These are phyloP conservation scores for Triticum aestivum DNA, from an alignment of 176 grass and related monocot species.

Conservation along the genomic window IWGSC_CS_RefSeq_v2.1 NC_057794.1:566593337-566593836, in stretches of 20 bases:
- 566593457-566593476: not conserved
- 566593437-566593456: not conserved
- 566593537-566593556: not conserved
- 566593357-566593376: conserved; percentile 34
- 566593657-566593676: too few relatives aligned
- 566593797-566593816: too few relatives aligned
- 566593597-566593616: too few relatives aligned
- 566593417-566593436: not conserved
- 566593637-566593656: not conserved
- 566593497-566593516: not conserved
- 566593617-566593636: not conserved
- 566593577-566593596: not conserved
- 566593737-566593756: too few relatives aligned
- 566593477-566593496: conserved; percentile 16
- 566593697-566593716: too few relatives aligned
- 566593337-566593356: conserved; percentile 22
- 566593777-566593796: too few relatives aligned
- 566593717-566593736: too few relatives aligned
- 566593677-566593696: too few relatives aligned
- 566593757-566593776: too few relatives aligned
- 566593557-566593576: not conserved
- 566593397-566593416: not conserved
- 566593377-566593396: conserved; percentile 40
- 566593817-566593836: too few relatives aligned
- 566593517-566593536: not conserved